Conservation (phyloP, 371 early-diverging fungal species). For the Lichtheimia ornata region DNA sequence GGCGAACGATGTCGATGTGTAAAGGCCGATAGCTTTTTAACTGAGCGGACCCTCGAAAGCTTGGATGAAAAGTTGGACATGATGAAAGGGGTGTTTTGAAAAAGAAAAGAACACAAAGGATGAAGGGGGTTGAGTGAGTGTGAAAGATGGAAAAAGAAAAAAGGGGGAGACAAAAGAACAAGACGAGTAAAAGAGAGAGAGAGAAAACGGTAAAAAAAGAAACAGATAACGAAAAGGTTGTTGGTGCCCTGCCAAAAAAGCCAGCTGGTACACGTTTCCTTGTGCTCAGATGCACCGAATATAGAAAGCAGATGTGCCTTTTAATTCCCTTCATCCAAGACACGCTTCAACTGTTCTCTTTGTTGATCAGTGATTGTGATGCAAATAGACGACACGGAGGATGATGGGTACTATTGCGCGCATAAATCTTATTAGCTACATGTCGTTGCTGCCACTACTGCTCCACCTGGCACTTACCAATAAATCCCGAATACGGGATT, state of each 20-base stretch:
- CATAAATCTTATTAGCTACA: too few species aligned
- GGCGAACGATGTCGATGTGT: slow-evolving; percentile 17
- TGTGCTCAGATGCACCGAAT: slow-evolving; percentile 10
- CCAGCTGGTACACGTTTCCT: slow-evolving; percentile 30
- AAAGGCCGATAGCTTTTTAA: slow-evolving; percentile 25
- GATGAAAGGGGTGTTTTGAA: slow-evolving; percentile 2
- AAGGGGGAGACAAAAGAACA: slow-evolving; percentile 12
- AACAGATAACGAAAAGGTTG: slow-evolving; percentile 9
- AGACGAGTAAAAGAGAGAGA: too few species aligned
- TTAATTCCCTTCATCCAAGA: slow-evolving; percentile 12
- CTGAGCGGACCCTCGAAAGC: slow-evolving; percentile 35
- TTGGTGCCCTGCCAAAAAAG: slow-evolving; percentile 40
- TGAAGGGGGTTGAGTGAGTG: slow-evolving; percentile 2
- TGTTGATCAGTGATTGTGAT: slow-evolving; percentile 14
- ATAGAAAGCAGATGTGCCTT: slow-evolving; percentile 8
- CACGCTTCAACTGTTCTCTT: slow-evolving; percentile 12
- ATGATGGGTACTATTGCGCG: slow-evolving; percentile 14
- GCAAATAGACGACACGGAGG: slow-evolving; percentile 3
- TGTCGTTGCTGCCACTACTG: too few species aligned
- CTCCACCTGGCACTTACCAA: slow-evolving; percentile 11
- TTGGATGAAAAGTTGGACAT: slow-evolving; percentile 39
- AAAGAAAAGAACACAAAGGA: neutral
- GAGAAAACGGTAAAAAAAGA: slow-evolving; percentile 11
- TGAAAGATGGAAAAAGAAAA: slow-evolving; percentile 10
- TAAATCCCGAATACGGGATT: slow-evolving; percentile 20